Conservation (phyloP, 2,329 filamentous ascomycete genomes). For the Diplodia mutila region DNA sequence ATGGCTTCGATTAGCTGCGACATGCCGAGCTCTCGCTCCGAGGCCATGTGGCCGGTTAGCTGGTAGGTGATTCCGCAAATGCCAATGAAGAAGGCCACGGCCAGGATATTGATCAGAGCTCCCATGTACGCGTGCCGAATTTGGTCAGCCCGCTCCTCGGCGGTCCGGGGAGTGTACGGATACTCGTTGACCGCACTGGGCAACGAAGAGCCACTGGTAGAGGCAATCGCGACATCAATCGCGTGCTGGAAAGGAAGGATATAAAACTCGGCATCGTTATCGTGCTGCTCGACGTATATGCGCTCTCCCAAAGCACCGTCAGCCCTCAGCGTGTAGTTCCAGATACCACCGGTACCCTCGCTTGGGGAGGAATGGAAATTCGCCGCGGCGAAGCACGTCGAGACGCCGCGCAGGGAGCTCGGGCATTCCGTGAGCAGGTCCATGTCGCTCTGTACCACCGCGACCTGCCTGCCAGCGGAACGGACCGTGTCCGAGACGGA, state of each 20-base stretch:
- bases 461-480: slow-evolving; percentile 58
- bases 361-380: slow-evolving; percentile 75
- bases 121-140: slow-evolving; percentile 74
- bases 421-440: slow-evolving; percentile 67
- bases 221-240: slow-evolving; percentile 73
- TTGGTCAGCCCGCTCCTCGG: slow-evolving; percentile 65
- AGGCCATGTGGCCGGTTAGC: slow-evolving; percentile 80
- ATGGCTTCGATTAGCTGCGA: slow-evolving; percentile 88
- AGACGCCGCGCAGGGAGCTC: slow-evolving; percentile 62
- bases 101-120: slow-evolving; percentile 75
- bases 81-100: slow-evolving; percentile 76
- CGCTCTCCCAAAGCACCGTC: slow-evolving; percentile 71
- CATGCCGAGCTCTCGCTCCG: slow-evolving; percentile 85
- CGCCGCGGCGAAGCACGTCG: slow-evolving; percentile 72
- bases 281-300: slow-evolving; percentile 65
- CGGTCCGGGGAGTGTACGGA: slow-evolving; percentile 73
- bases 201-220: slow-evolving; percentile 51
- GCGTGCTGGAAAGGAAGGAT: slow-evolving; percentile 77
- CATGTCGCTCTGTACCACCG: slow-evolving; percentile 58
- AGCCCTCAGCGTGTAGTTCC: slow-evolving; percentile 85
- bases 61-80: slow-evolving; percentile 86
- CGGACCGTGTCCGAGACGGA: slow-evolving; percentile 62
- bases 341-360: slow-evolving; percentile 67
- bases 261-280: slow-evolving; percentile 79
- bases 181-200: slow-evolving; percentile 62